Evolutionary conservation across 768 basidiomycete genomes (phyloP).

Genomic region (Daedaleopsis sinensis): DNA sequence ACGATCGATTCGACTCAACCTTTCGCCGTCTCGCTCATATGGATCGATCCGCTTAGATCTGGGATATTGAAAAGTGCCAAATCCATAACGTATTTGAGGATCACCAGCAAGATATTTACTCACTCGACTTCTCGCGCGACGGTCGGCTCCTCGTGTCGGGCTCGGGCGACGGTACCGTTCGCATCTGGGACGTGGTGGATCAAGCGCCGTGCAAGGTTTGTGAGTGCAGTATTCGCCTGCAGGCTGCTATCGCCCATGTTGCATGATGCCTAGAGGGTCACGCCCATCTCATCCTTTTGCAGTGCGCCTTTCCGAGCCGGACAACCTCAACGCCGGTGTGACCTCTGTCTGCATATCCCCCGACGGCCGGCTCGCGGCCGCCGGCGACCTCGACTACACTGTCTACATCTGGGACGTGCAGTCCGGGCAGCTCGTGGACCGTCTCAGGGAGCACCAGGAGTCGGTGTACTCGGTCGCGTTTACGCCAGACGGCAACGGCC

Average conservation of each 20-base stretch:
- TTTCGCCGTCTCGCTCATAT: too few species aligned
- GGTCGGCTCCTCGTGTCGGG: constrained; percentile 88
- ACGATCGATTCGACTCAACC: too few species aligned
- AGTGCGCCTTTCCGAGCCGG: constrained; percentile 51
- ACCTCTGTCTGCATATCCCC: constrained; percentile 63
- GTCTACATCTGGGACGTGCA: constrained; percentile 75
- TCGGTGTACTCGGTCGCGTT: constrained; percentile 78
- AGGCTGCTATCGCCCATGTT: neutral
- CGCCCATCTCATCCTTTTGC: neutral
- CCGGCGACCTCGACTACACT: constrained; percentile 60
- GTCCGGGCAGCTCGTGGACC: constrained; percentile 56
- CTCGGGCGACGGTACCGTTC: constrained; percentile 73
- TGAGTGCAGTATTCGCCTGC: constrained; percentile 8
- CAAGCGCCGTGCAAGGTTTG: constrained; percentile 36
- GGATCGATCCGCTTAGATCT: constrained; percentile 58
- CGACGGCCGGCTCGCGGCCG: constrained; percentile 60
- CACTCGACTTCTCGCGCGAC: constrained; percentile 88
- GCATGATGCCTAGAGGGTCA: neutral
- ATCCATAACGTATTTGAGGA: constrained; percentile 85
- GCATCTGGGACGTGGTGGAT: constrained; percentile 62
- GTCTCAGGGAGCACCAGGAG: constrained; percentile 62
- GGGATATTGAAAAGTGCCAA: constrained; percentile 84
- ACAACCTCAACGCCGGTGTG: constrained; percentile 60
- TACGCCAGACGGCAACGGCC: constrained; percentile 84
- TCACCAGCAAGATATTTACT: constrained; percentile 93